Evolutionary conservation across 225 moss, liverwort and hornwort genomes (phyloP).

Genomic region (Climacium dendroides): DNA sequence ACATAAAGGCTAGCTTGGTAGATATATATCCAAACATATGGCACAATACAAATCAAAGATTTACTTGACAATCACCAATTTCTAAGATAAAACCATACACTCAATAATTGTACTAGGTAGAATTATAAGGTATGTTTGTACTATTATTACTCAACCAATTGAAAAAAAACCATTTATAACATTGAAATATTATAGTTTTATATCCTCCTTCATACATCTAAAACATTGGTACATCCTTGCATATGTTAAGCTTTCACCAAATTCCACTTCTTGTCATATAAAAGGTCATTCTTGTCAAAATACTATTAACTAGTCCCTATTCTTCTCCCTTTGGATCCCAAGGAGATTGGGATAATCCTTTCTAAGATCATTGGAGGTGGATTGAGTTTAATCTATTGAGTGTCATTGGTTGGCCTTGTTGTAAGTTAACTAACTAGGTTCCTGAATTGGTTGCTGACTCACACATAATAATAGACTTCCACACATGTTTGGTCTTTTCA

Average conservation of each 20-base stretch:
- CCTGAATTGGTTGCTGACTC: rapidly evolving
- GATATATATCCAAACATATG: too few species aligned
- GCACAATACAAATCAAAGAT: too few species aligned
- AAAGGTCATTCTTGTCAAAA: background rate
- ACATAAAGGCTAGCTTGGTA: too few species aligned
- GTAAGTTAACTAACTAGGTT: background rate
- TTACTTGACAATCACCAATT: too few species aligned
- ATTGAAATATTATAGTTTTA: background rate
- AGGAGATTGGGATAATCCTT: background rate
- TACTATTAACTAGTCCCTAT: background rate
- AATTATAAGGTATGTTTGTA: background rate
- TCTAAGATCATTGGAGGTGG: rapidly evolving
- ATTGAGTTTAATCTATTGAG: background rate
- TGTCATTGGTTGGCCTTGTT: background rate
- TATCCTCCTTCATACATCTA: too few species aligned
- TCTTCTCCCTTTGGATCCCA: rapidly evolving
- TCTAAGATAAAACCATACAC: too few species aligned
- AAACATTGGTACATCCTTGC: background rate
- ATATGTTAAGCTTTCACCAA: background rate
- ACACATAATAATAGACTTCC: rapidly evolving
- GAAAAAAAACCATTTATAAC: background rate
- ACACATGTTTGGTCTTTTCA: background rate
- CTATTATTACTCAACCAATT: background rate
- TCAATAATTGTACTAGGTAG: too few species aligned
- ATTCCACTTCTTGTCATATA: background rate